Conservation (phyloP, 202 grass and related monocot species). For the Brachypodium distachyon region DNA sequence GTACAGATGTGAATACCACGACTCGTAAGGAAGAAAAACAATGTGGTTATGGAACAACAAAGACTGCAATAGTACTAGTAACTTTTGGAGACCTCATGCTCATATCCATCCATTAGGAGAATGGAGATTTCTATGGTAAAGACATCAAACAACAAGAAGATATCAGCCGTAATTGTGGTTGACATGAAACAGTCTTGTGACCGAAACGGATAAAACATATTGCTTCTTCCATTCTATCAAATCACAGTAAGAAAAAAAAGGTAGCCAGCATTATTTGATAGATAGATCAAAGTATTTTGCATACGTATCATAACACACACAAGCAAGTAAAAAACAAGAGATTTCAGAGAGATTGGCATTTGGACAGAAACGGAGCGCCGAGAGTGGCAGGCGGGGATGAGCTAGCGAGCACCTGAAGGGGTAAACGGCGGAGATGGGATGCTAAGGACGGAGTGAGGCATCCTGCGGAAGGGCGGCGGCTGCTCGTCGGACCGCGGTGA, state of each 20-base stretch:
- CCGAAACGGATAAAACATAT: neutral
- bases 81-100: neutral
- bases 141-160: neutral
- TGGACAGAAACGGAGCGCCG: too few relatives aligned
- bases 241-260: neutral
- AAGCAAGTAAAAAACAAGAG: too few relatives aligned
- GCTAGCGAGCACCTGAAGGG: neutral
- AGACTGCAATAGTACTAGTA: neutral
- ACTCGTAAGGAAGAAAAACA: neutral
- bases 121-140: neutral
- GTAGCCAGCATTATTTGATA: neutral
- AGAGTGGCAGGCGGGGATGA: neutral
- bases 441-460: neutral
- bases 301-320: neutral
- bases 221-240: slow-evolving; percentile 25
- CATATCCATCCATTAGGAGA: neutral
- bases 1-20: slow-evolving; percentile 16
- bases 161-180: slow-evolving; percentile 34
- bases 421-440: neutral
- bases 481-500: slow-evolving; percentile 28
- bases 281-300: neutral
- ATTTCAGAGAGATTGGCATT: neutral
- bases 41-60: neutral
- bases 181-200: slow-evolving; percentile 20
- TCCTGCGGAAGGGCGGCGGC: neutral